Evolutionary conservation across 2,329 filamentous ascomycete genomes (phyloP), one percentile per base, ranked within the genome.

Genomic region (Rutstroemia sp.): DNA sequence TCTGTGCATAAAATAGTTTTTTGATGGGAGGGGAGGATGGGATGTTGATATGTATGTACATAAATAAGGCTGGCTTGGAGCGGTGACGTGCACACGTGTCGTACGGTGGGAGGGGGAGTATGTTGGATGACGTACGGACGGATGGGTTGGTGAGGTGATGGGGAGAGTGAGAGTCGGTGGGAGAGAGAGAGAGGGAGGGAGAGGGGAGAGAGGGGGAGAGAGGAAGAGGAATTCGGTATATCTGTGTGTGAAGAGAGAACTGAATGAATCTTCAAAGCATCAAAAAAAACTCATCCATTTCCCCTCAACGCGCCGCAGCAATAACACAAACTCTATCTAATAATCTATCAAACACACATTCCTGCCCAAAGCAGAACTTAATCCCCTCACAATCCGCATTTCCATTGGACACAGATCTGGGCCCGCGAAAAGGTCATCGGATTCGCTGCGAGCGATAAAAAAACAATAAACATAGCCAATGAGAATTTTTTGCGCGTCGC

Each of bases 41-140:
- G 27, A 30, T 10, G 27, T 10, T 49, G 48, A 50, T 17, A 16
- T 49, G 36, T 55, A 45, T 27, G 49, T 50, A 50, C 52, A 55
- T 50, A 40, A 16, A 40, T 40, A 54, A 54, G 51, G 51, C 44
- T 54, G 19, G 19, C 19, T 19, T 17, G 27, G 27, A 30, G 52
- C 52, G 36, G 52, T 49, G 45, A 23, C 19, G 49, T 55, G 52
- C 52, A 55, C 52, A 55, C 52, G 46, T 55, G 46, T 55, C 52
- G 52, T 55, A 55, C 52, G 50, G 49, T 46, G 34, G 46, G 49
- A 50, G 52, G 52, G 23, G 23, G 45, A 8, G 38, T 50, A 55
- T 50, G 52, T 50, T 48, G 27, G n/a, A 40, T 40, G 39, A 40
- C 39, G 39, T 30, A 30, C 4, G 27, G 27, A 19, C 19, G 19